These are phyloP conservation scores for Stagonosporopsis rhizophila DNA, from an alignment of 2,329 filamentous ascomycete species.

Conservation along the genomic window DNA sequence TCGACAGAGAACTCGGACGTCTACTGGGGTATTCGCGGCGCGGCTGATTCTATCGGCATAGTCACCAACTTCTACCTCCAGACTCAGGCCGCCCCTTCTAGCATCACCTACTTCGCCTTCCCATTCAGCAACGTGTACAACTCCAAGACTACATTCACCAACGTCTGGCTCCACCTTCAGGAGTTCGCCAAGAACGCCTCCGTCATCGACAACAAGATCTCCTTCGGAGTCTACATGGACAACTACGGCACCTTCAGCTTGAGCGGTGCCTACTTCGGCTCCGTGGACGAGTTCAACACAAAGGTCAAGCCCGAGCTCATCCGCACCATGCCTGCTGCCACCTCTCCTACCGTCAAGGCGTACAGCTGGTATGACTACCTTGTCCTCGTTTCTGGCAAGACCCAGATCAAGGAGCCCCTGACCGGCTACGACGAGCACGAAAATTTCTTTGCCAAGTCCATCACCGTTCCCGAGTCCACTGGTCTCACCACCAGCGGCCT, in stretches of 20 bases:
- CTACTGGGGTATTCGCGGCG: slow-evolving; percentile 53
- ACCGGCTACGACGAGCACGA: slow-evolving; percentile 50
- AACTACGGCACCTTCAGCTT: slow-evolving; percentile 43
- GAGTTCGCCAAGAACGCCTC: slow-evolving; percentile 50
- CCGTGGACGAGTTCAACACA: slow-evolving; percentile 46
- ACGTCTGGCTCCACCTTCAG: slow-evolving; percentile 52
- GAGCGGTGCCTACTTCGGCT: slow-evolving; percentile 52
- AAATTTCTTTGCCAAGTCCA: slow-evolving; percentile 51
- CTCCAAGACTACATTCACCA: slow-evolving; percentile 42
- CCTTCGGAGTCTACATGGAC: slow-evolving; percentile 53
- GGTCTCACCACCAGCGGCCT: slow-evolving; percentile 40
- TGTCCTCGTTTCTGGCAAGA: slow-evolving; percentile 51
- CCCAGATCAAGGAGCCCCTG: slow-evolving; percentile 35
- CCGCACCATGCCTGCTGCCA: slow-evolving; percentile 42
- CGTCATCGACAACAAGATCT: slow-evolving; percentile 51
- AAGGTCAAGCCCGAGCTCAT: slow-evolving; percentile 51
- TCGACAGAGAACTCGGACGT: slow-evolving; percentile 46
- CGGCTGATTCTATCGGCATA: slow-evolving; percentile 52
- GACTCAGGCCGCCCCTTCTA: slow-evolving; percentile 37
- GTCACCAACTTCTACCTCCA: slow-evolving; percentile 49
- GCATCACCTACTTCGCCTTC: slow-evolving; percentile 41
- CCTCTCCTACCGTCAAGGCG: slow-evolving; percentile 30
- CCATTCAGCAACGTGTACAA: slow-evolving; percentile 35
- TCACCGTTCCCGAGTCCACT: slow-evolving; percentile 48
- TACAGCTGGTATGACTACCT: slow-evolving; percentile 50